Conservation (phyloP, 2,329 filamentous ascomycete genomes). For the Colletotrichum orchidophilum region DNA sequence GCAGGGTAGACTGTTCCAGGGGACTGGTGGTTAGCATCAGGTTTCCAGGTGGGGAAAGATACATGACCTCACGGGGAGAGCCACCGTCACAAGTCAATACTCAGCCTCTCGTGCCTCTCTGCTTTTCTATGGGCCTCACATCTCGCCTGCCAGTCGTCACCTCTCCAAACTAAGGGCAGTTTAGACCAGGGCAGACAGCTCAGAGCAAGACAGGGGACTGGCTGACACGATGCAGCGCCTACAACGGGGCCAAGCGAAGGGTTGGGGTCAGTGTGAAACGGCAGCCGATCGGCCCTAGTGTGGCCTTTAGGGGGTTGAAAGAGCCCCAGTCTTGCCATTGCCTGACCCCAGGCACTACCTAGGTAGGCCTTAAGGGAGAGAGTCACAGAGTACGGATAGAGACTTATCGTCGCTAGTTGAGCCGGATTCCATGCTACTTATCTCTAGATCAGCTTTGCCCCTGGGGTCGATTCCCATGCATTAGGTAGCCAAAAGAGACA, state of each 20-base stretch:
- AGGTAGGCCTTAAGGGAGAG: neutral
- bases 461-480: neutral
- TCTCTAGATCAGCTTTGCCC: neutral
- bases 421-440: neutral
- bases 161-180: neutral
- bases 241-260: conserved; percentile 30
- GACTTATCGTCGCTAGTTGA: neutral
- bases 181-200: neutral
- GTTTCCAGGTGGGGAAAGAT: conserved; percentile 18
- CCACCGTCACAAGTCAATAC: conserved; percentile 2
- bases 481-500: neutral
- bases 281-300: conserved; percentile 27
- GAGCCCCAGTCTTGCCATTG: neutral
- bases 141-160: neutral
- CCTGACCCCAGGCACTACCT: neutral
- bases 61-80: conserved; percentile 10
- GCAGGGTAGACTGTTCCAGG: neutral
- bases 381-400: neutral
- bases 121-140: neutral
- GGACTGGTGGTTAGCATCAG: conserved; percentile 6
- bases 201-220: conserved; percentile 19
- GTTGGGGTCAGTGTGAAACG: conserved; percentile 32
- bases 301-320: conserved; percentile 10
- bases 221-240: conserved; percentile 26
- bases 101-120: neutral